Evolutionary conservation across 2,329 filamentous ascomycete genomes (phyloP), one percentile per base, ranked within the genome.

Genomic region (Penicillium freii): DNA sequence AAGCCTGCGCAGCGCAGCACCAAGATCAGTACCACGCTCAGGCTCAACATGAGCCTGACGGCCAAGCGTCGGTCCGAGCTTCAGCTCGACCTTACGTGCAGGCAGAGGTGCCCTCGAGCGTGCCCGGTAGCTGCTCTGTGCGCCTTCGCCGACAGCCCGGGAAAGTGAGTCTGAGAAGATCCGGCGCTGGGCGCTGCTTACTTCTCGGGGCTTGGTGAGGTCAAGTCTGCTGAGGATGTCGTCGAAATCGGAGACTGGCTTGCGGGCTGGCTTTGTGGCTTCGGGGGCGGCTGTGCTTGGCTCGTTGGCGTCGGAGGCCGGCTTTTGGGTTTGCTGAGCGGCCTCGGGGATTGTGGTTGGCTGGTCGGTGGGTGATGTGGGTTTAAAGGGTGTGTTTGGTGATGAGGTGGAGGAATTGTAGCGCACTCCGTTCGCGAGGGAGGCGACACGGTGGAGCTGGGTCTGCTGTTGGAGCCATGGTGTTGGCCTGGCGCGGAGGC

Each of bases 51-150:
- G 53, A 15, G 71, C 64, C 62, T 74, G 69, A 1, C 73, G 72
- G 23, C 73, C 73, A 25, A 76, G 68, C 33, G 66, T 65, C n/a
- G 73, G 71, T 4, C 72, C 72, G 25, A 75, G 65, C 62, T 75
- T 75, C 46, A 74, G 54, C 40, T 73, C 68, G 21, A 70, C 58
- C 50, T 66, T 68, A n/a, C 66, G 69, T 33, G 57, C 31, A 6
- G 66, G 63, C 3, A 54, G 54, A 13, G 62, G 57, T 48, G 56
- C 31, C 58, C 63, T 27, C 44, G 45, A 38, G 39, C 54, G 38
- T 10, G 19, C 15, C 51, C 62, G 48, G 43, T 45, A 10, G 40
- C 42, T 9, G 53, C 45, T 25, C 53, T 51, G 29, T 27, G 63
- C 59, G 44, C 64, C 60, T 33, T 53, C 21, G 49, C 62, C 58